These are phyloP conservation scores for Paratrypanosoma confusum DNA, from an alignment of 208 protist species.

Conservation along the genomic window DNA sequence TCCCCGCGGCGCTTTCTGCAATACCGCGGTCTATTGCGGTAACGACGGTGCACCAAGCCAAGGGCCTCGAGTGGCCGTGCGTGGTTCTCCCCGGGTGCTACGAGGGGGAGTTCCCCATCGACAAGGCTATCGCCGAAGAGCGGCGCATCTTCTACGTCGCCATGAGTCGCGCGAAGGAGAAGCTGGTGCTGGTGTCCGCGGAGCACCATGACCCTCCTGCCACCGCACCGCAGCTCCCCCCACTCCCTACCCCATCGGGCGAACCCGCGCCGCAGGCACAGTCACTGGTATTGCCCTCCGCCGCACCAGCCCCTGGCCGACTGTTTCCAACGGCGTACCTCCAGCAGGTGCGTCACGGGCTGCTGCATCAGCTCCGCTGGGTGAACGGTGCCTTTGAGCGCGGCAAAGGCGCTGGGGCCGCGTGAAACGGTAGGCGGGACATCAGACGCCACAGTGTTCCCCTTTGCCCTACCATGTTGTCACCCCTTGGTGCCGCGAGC, in stretches of 20 bases:
- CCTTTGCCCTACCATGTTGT: no score
- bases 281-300: no score
- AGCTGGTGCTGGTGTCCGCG: conserved; percentile 65
- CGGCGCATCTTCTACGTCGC: conserved; percentile 80
- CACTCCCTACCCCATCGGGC: background rate
- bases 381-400: no score
- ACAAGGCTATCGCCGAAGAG: conserved; percentile 45
- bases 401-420: no score
- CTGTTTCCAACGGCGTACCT: no score
- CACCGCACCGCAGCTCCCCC: background rate
- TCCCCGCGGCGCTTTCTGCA: no score
- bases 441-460: no score
- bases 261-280: background rate
- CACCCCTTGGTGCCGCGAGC: no score
- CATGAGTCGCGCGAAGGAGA: conserved; percentile 71
- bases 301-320: no score
- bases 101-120: conserved; percentile 59
- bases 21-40: conserved; percentile 39
- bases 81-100: conserved; percentile 70
- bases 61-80: conserved; percentile 80
- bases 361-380: no score
- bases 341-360: no score
- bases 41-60: conserved; percentile 72
- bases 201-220: conserved; percentile 2
- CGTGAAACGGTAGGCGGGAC: no score